These are phyloP conservation scores for Leishmania turanica DNA, from an alignment of 208 protist species.

Conservation along the genomic window DNA sequence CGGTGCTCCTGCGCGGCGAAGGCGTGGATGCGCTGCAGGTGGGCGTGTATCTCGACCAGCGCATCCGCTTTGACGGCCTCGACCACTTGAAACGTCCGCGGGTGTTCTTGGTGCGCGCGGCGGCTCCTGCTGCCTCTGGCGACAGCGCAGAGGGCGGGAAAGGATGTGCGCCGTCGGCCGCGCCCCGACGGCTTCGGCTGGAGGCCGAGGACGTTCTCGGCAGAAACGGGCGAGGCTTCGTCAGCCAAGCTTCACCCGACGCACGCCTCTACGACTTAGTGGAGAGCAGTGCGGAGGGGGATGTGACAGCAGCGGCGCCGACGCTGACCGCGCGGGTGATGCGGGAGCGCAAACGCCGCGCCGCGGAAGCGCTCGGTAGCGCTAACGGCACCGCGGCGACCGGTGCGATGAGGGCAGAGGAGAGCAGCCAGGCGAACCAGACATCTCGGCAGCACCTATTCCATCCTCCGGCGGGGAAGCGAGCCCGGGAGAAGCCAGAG, in stretches of 20 bases:
- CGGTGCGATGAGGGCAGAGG: not conserved
- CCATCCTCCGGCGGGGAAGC: not conserved
- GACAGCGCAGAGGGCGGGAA: not conserved
- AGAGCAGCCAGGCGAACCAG: not conserved
- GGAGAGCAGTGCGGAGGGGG: not conserved
- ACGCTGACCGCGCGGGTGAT: constrained; percentile 25
- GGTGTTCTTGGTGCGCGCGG: constrained; percentile 33
- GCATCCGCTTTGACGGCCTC: constrained; percentile 41
- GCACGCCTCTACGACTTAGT: not conserved
- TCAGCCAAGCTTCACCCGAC: not conserved
- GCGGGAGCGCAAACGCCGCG: constrained; percentile 21
- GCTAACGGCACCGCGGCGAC: not conserved
- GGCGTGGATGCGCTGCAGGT: constrained; percentile 58
- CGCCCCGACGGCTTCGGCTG: constrained; percentile 29
- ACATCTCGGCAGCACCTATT: not conserved
- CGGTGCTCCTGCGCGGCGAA: constrained; percentile 60
- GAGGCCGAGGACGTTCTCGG: constrained; percentile 56
- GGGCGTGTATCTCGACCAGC: constrained; percentile 47
- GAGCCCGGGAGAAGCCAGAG: not conserved
- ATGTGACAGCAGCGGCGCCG: not conserved
- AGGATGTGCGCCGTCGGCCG: not conserved
- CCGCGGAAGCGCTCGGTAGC: constrained; percentile 9
- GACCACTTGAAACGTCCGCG: constrained; percentile 66
- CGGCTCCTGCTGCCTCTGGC: not conserved
- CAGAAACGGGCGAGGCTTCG: not conserved